A percentile compares a stretch with the other conserved stretches of the same genome.
phyloP scores from a whole-genome alignment of 352 stramenopile species.

The Ophiocytium majus region DNA sequence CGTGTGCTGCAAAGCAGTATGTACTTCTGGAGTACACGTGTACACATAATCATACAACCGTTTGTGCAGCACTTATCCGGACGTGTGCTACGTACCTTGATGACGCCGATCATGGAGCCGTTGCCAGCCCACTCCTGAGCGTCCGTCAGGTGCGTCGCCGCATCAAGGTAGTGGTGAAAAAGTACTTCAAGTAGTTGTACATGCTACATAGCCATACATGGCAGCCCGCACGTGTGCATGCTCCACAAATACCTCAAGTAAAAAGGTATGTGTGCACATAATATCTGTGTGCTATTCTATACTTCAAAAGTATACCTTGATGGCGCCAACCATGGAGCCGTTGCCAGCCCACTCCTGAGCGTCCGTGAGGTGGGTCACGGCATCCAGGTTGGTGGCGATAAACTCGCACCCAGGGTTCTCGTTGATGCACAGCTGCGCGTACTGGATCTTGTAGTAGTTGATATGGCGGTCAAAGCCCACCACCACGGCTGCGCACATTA shows the following conservation, averaged over 20 bases:
- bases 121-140: conserved; percentile 80
- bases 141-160: conserved; percentile 78
- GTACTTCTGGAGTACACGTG: no score
- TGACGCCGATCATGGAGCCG: conserved; percentile 77
- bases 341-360: conserved; percentile 80
- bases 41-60: no score
- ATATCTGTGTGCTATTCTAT: no score
- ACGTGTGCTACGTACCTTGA: no score
- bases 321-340: conserved; percentile 77
- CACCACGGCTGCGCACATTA: conserved; percentile 63
- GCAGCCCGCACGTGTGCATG: no score
- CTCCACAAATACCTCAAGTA: no score
- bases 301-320: conserved; percentile 59
- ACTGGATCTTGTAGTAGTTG: conserved; percentile 87
- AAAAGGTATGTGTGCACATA: no score
- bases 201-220: no score
- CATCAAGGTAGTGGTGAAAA: conserved; percentile 78
- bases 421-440: conserved; percentile 79
- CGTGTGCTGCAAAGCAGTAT: no score
- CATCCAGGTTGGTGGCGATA: conserved; percentile 79
- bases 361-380: conserved; percentile 78
- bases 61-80: no score
- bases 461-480: conserved; percentile 75
- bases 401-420: conserved; percentile 75
- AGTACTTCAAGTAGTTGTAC: no score